These are phyloP conservation scores for Clarireedia paspali DNA, from an alignment of 2,329 filamentous ascomycete genomes.

Conservation along the genomic window DNA sequence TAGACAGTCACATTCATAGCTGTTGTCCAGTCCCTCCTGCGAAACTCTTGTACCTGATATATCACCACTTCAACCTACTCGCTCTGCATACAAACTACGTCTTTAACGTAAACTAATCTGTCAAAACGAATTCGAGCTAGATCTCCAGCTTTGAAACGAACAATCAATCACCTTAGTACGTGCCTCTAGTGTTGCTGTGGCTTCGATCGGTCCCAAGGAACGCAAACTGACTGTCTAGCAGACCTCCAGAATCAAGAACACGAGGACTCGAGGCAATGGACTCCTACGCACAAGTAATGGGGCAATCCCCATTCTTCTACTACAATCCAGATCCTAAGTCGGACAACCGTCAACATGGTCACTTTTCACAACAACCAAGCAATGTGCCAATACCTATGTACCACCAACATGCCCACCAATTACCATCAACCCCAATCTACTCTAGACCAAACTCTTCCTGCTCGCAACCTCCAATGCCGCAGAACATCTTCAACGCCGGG, in stretches of 20 bases:
- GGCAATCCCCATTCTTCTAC: slow-evolving; percentile 76
- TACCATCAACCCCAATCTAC: slow-evolving; percentile 57
- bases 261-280: slow-evolving; percentile 24
- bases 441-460: slow-evolving; percentile 58
- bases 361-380: slow-evolving; percentile 58
- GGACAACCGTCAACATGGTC: slow-evolving; percentile 66
- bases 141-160: neutral
- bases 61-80: slow-evolving; percentile 8
- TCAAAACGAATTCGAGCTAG: slow-evolving; percentile 6
- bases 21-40: slow-evolving; percentile 31
- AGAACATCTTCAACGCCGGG: slow-evolving; percentile 25
- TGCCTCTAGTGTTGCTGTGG: slow-evolving; percentile 1
- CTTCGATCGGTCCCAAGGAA: slow-evolving; percentile 7
- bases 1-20: slow-evolving; percentile 29
- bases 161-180: slow-evolving; percentile 15
- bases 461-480: slow-evolving; percentile 45
- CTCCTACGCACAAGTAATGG: slow-evolving; percentile 47
- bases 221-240: slow-evolving; percentile 21
- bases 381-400: slow-evolving; percentile 44
- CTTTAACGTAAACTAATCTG: slow-evolving; percentile 19
- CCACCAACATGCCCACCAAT: slow-evolving; percentile 42
- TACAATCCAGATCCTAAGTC: slow-evolving; percentile 71
- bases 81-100: slow-evolving; percentile 12
- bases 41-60: slow-evolving; percentile 14
- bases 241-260: slow-evolving; percentile 10